Percentiles rank a stretch among this genome's conserved stretches.
These are phyloP conservation scores for Pseudopyricularia cyperi DNA, from an alignment of 2,329 filamentous ascomycete species.

Conservation along the genomic window DNA sequence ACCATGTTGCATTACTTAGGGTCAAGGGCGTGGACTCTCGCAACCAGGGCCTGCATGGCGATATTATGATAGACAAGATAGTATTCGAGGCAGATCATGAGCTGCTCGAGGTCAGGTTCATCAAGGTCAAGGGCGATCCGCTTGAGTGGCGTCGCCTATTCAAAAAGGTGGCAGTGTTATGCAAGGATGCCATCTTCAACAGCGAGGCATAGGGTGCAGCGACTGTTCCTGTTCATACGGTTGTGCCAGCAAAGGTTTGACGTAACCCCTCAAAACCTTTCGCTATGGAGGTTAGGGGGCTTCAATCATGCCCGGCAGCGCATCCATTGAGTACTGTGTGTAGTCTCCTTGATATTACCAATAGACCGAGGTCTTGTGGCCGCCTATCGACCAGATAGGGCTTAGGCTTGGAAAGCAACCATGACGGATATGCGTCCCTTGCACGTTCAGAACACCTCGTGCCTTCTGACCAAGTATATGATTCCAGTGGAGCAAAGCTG, in stretches of 20 bases:
- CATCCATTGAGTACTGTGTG: too few species aligned
- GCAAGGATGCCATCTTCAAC: slow-evolving; percentile 69
- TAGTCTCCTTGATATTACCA: too few species aligned
- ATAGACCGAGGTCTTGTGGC: too few species aligned
- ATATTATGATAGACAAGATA: slow-evolving; percentile 59
- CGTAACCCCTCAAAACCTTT: neutral
- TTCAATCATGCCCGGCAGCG: neutral
- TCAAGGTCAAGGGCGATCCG: slow-evolving; percentile 91
- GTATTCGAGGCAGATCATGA: slow-evolving; percentile 44
- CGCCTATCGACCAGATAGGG: too few species aligned
- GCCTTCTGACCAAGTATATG: too few species aligned
- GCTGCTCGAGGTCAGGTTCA: slow-evolving; percentile 74
- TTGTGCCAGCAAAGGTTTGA: neutral
- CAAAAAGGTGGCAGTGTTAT: slow-evolving; percentile 83
- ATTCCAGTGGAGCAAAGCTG: too few species aligned
- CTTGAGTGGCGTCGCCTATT: slow-evolving; percentile 95
- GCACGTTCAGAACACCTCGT: too few species aligned
- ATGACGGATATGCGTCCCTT: too few species aligned
- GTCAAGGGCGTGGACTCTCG: slow-evolving; percentile 64
- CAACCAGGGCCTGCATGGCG: slow-evolving; percentile 59
- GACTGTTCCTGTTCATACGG: neutral
- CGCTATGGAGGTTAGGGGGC: neutral
- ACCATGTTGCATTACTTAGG: slow-evolving; percentile 50
- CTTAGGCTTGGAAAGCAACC: too few species aligned
- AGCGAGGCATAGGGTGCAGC: slow-evolving; percentile 22